Evolutionary conservation across 31 red algal species (phyloP).

Genomic region (Porphyra umbilicalis): DNA sequence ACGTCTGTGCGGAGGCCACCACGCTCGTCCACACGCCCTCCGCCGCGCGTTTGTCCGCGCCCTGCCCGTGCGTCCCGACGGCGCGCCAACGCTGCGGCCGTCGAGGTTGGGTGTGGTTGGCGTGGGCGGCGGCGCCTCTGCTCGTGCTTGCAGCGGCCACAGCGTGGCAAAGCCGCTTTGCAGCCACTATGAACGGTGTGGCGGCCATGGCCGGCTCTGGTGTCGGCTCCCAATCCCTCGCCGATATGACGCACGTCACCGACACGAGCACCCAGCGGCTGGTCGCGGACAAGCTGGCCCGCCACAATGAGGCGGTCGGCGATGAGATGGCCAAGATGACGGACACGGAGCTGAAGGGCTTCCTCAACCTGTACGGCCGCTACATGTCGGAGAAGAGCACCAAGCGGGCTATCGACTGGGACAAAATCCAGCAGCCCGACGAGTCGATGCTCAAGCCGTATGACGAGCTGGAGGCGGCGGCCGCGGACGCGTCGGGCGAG

Average conservation of each 20-base stretch:
- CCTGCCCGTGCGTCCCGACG: no score
- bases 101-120: no score
- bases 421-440: constrained; percentile 86
- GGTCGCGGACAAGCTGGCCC: constrained; percentile 57
- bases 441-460: constrained; percentile 89
- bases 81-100: no score
- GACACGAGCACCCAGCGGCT: constrained; percentile 58
- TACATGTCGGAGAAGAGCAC: constrained; percentile 84
- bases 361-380: constrained; percentile 79
- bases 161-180: no score
- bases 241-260: constrained; percentile 77
- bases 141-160: no score
- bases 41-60: no score
- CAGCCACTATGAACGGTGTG: background rate
- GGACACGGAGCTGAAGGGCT: constrained; percentile 79
- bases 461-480: constrained; percentile 46
- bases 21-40: no score
- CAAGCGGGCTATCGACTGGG: constrained; percentile 84
- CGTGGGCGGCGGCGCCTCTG: no score
- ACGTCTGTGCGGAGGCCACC: no score
- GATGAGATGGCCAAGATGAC: constrained; percentile 59
- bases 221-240: constrained; percentile 25
- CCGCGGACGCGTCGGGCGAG: constrained; percentile 13
- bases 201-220: background rate
- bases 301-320: constrained; percentile 38